Evolutionary conservation across 2,329 filamentous ascomycete genomes (phyloP).

Genomic region (Penicillium sp.): DNA sequence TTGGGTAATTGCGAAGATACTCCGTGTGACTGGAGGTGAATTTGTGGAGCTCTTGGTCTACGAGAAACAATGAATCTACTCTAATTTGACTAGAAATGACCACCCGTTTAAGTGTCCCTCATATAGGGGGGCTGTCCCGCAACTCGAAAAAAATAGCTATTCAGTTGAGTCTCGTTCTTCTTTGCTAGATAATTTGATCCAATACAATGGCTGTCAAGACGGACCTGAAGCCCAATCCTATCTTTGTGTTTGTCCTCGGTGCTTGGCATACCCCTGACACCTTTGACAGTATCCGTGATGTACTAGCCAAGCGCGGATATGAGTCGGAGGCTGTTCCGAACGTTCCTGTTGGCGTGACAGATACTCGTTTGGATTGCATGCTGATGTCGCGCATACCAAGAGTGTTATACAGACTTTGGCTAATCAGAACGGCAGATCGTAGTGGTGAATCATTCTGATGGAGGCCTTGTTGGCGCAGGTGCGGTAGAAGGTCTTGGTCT

Average conservation of each 20-base stretch:
- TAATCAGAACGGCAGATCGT: constrained; percentile 23
- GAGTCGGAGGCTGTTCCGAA: constrained; percentile 28
- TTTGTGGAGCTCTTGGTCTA: too few species aligned
- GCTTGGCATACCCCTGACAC: constrained; percentile 40
- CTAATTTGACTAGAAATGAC: too few species aligned
- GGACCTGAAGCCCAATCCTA: constrained; percentile 5
- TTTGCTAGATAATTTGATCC: too few species aligned
- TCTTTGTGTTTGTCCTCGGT: constrained; percentile 41
- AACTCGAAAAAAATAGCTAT: too few species aligned
- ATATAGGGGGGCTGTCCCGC: too few species aligned
- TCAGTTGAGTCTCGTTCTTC: too few species aligned
- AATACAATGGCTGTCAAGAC: too few species aligned
- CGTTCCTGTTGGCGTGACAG: constrained; percentile 19
- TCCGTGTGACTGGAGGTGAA: too few species aligned
- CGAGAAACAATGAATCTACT: too few species aligned
- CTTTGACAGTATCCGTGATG: constrained; percentile 31
- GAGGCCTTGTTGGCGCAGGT: constrained; percentile 27
- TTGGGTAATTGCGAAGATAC: too few species aligned
- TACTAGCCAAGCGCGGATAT: constrained; percentile 32
- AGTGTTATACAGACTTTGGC: constrained; percentile 26
- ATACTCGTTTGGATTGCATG: constrained; percentile 32
- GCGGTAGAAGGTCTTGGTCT: constrained; percentile 29
- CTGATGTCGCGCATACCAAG: constrained; percentile 36
- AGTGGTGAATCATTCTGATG: constrained; percentile 33
- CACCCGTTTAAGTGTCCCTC: too few species aligned